Conservation (phyloP, 2,329 filamentous ascomycete species). For the Apiospora saccharicola region DNA sequence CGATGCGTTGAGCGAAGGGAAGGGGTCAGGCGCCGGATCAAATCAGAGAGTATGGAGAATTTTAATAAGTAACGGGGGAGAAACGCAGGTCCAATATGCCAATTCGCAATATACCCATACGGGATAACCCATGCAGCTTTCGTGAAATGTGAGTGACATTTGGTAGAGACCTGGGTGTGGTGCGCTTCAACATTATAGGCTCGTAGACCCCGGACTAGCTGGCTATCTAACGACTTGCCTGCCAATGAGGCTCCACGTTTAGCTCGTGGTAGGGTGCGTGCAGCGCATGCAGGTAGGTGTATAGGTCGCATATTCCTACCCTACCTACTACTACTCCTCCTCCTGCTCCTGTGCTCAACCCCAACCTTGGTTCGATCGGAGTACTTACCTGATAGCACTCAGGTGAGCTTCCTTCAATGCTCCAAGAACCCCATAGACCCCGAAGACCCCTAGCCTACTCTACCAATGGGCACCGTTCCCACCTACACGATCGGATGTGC, state of each 20-base stretch:
- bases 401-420: neutral
- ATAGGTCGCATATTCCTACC: constrained; percentile 14
- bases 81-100: constrained; percentile 14
- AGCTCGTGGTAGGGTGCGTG: neutral
- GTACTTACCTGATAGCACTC: neutral
- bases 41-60: neutral
- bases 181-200: neutral
- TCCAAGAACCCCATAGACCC: neutral
- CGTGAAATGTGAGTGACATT: constrained; percentile 11
- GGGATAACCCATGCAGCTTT: constrained; percentile 6
- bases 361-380: neutral
- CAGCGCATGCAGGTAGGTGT: constrained; percentile 4
- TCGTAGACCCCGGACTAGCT: neutral
- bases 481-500: constrained; percentile 12
- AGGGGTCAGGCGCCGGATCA: neutral
- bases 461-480: neutral
- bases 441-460: neutral
- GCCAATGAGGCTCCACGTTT: constrained; percentile 6
- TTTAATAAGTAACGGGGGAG: neutral
- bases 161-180: neutral
- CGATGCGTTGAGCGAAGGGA: neutral
- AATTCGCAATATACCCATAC: constrained; percentile 7
- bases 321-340: neutral
- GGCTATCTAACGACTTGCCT: constrained; percentile 17
- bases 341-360: neutral